Base-by-base conservation (phyloP, 345 rosid genomes). In the Passiflora organensis region DNA sequence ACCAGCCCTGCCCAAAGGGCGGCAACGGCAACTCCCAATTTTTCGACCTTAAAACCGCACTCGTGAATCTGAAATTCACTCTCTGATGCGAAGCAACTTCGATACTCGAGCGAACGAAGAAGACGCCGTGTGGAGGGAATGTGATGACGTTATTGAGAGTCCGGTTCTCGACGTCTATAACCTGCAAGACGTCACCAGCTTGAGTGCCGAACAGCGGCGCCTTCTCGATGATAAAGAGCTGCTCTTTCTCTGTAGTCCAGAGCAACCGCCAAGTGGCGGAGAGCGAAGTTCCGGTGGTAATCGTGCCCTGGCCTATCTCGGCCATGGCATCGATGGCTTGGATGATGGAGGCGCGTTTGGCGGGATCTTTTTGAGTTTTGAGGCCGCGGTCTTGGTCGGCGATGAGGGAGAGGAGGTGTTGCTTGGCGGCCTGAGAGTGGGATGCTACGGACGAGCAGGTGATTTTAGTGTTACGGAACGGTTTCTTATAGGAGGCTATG, bases 231-330 rank as follows among this genome's bases (percentile, higher is more conserved):
- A 91, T 87, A 80, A 82, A 91, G 5, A 91, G 81, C 70, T 85
- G 97, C 72, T 85, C 97, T 69, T 85, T 91, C 85, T 91, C 97
- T 50, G 97, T 85, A 21, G 91, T 87, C 96, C 97, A 91, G 45
- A 85, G 81, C 43, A 87, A 65, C 52, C 97, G 72, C 95, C 96
- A 91, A 39, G 95, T 85, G 63, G 88, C 79, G 10, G 95, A 83
- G 10, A 91, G 85, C 10, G 86, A 69, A 9, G 45, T 64, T 0
- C 58, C 84, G 25, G 96, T 91, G 59, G 96, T 87, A 67, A 70
- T 58, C 2, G 76, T 68, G 23, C 59, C 74, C 1, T 73, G 64
- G 23, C 95, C 95, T 21, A 83, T 56, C 9, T 50, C 73, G 53
- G 95, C 86, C 78, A 87, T 53, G 48, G 68, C 79, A 6, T 72